Evolutionary conservation across 306 rosid genomes (phyloP).

Genomic region (Castanopsis chinensis): DNA sequence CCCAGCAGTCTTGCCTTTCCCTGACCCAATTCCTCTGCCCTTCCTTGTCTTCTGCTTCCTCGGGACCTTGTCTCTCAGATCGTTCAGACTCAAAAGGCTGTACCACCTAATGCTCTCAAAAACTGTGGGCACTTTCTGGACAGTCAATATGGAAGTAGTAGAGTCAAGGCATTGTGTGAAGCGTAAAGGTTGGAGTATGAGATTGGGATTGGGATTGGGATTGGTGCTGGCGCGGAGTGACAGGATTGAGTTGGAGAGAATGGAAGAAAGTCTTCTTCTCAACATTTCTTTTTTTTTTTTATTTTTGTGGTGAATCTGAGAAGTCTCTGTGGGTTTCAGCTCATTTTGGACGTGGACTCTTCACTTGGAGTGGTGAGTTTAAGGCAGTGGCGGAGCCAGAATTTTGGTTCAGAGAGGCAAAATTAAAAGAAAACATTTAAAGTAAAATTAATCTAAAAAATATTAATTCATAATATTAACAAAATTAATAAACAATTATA

Average conservation of each 20-base stretch:
- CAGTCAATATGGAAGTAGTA: neutral
- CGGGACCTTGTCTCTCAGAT: conserved; percentile 76
- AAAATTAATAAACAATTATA: too few species aligned
- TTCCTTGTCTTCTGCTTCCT: conserved; percentile 88
- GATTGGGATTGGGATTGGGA: neutral
- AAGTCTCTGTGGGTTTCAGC: neutral
- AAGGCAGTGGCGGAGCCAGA: too few species aligned
- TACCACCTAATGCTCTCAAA: conserved; percentile 57
- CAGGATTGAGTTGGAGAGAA: conserved; percentile 29
- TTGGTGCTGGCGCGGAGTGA: neutral
- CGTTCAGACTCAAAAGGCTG: conserved; percentile 89
- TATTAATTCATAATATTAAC: too few species aligned
- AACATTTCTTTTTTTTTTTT: conserved; percentile 28
- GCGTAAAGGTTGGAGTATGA: conserved; percentile 4
- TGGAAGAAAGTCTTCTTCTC: conserved; percentile 30
- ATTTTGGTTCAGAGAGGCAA: too few species aligned
- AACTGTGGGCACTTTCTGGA: neutral
- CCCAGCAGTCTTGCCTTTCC: conserved; percentile 99
- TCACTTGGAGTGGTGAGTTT: neutral
- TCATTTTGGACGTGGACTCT: neutral
- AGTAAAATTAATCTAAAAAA: too few species aligned
- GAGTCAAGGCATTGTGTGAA: conserved; percentile 9
- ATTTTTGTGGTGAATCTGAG: neutral
- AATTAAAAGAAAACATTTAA: too few species aligned
- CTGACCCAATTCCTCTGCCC: conserved; percentile 98